Evolutionary conservation across 208 protist genomes (phyloP), one percentile per base, ranked within the genome.

Genomic region (Trypanosomatidae sp.): DNA sequence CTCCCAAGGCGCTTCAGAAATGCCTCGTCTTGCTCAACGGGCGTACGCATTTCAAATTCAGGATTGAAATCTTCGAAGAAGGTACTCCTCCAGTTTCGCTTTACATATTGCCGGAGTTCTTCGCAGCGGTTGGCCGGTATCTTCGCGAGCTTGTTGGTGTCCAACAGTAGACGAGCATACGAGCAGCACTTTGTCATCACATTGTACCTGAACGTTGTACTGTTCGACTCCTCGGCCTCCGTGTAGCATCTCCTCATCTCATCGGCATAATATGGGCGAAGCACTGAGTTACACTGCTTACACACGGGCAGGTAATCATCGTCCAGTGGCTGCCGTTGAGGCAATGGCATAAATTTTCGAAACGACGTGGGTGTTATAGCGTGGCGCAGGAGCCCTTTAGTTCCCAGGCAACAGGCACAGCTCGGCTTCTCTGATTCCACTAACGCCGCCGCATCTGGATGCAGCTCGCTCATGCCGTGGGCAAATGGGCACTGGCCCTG

Each of bases 391-490:
- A 85, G 53, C 1, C 71, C 73, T 39, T 76, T 83, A 0, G 73
- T 80, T 12, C 70, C 72, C 13, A 88, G 72, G 33, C 84, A 88
- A 58, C 66, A 80, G 19, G 76, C 79, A 46, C 84, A 89, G 68
- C 64, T 83, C 28, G 73, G 76, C 50, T 59, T 65, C 19, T 15
- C 5, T 7, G 77, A 70, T 22, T 53, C 46, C 10, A 84, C n/a
- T 52, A 89, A 46, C 39, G 53, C 53, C 28, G 49, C 66, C 1
- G 82, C 71, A 44, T 81, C 76, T 2, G 74, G 46, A 19, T 74
- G 76, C 19, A 90, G 80, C 58, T 90, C 56, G 3, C 77, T 81
- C 8, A 86, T n/a, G 28, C 85, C 80, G 71, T 90, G 85, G 17
- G 85, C 85, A 65, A 84, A 90, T 19, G 82, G 82, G 62, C 85